These are phyloP conservation scores for Cryptococcus maquisensis DNA, from an alignment of 1,284 basidiomycete species.

Conservation along the genomic window DNA sequence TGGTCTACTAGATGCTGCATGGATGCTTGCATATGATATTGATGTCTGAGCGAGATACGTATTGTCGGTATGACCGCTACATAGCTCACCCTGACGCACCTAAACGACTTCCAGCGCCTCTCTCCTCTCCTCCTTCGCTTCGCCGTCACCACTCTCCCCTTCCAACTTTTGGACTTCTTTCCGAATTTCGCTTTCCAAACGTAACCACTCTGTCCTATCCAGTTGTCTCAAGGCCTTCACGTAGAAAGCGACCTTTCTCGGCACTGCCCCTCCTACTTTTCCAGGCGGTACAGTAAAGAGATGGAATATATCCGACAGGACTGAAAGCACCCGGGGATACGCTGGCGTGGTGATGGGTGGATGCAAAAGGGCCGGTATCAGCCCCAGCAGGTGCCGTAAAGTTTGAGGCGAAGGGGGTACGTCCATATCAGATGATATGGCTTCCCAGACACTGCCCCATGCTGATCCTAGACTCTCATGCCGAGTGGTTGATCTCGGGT, in stretches of 20 bases:
- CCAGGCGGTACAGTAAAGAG: conserved; percentile 16
- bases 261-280: conserved; percentile 12
- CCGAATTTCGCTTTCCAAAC: conserved; percentile 18
- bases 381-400: conserved; percentile 22
- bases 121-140: neutral
- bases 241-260: conserved; percentile 43
- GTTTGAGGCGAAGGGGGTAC: conserved; percentile 8
- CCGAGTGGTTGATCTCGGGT: conserved; percentile 34
- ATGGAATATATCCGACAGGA: conserved; percentile 32
- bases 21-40: neutral
- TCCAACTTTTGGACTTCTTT: conserved; percentile 7
- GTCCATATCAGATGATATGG: conserved; percentile 10
- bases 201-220: conserved; percentile 32
- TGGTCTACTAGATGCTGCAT: conserved; percentile 2
- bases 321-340: conserved; percentile 19
- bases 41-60: too few relatives aligned
- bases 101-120: conserved; percentile 2
- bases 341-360: conserved; percentile 33
- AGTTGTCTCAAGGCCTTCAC: conserved; percentile 26
- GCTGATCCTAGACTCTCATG: conserved; percentile 28
- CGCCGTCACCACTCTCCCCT: neutral
- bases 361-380: conserved; percentile 23
- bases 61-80: neutral
- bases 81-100: neutral
- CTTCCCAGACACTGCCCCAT: conserved; percentile 40